Conservation (phyloP, 345 rosid species). For the Eucalyptus curtisii region DNA sequence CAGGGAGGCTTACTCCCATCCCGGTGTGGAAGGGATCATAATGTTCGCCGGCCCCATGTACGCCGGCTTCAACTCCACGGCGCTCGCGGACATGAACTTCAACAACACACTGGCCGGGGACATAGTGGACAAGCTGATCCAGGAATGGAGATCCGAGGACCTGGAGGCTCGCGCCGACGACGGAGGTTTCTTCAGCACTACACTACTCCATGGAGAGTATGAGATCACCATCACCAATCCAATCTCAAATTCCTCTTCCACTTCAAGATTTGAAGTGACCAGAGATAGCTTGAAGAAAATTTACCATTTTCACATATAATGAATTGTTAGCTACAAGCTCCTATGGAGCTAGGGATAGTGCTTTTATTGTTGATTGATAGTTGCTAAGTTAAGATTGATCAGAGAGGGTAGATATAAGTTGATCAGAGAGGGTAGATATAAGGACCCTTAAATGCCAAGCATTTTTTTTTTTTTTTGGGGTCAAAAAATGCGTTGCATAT, state of each 20-base stretch:
- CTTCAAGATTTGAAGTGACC: slow-evolving; percentile 14
- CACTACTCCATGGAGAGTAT: slow-evolving; percentile 49
- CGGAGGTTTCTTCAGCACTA: slow-evolving; percentile 11
- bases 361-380: neutral
- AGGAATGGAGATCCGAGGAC: slow-evolving; percentile 24
- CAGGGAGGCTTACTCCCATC: slow-evolving; percentile 58
- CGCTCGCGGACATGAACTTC: slow-evolving; percentile 32
- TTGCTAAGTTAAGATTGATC: neutral
- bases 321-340: neutral
- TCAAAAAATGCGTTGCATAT: neutral
- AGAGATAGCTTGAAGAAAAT: neutral
- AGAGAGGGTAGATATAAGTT: too few relatives aligned
- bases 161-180: neutral
- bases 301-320: neutral
- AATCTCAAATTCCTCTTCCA: slow-evolving; percentile 1
- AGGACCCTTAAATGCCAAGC: neutral
- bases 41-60: slow-evolving; percentile 47
- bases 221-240: slow-evolving; percentile 21
- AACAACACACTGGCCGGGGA: slow-evolving; percentile 39
- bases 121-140: slow-evolving; percentile 50
- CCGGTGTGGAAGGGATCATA: slow-evolving; percentile 58
- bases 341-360: neutral
- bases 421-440: too few relatives aligned
- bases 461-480: fast-evolving
- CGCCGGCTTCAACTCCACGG: slow-evolving; percentile 33